These are phyloP conservation scores for Mrakia hoshinonis DNA, from an alignment of 768 basidiomycete genomes.

Conservation along the genomic window DNA sequence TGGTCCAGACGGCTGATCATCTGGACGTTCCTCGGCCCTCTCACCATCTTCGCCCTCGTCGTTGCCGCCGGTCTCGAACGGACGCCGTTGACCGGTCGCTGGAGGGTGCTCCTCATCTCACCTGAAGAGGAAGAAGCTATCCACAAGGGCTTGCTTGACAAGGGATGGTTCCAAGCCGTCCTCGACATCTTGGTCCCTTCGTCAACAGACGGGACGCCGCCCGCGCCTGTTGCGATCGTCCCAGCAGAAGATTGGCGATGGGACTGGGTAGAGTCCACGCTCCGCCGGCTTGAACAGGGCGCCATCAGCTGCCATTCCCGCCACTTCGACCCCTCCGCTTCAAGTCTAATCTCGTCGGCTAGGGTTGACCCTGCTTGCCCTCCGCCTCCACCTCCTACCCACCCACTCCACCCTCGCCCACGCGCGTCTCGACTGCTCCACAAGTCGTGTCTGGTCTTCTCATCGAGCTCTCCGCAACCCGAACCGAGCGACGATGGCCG, in stretches of 20 bases:
- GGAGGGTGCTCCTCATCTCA: not conserved
- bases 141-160: constrained; percentile 64
- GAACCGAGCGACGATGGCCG: not conserved
- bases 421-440: constrained; percentile 64
- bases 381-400: constrained; percentile 34
- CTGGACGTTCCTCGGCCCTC: not conserved
- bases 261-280: constrained; percentile 69
- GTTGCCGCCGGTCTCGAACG: too few species aligned
- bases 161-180: constrained; percentile 79
- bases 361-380: not conserved
- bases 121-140: constrained; percentile 76
- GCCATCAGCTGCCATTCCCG: not conserved
- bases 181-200: constrained; percentile 54
- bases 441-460: constrained; percentile 35
- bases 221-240: constrained; percentile 46
- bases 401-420: constrained; percentile 73
- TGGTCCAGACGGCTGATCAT: not conserved
- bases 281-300: constrained; percentile 67
- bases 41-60: not conserved
- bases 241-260: constrained; percentile 75
- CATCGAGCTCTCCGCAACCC: constrained; percentile 30
- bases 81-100: not conserved
- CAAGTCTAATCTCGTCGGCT: constrained; percentile 41
- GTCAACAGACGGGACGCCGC: constrained; percentile 43
- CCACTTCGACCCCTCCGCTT: not conserved